phyloP scores from a whole-genome alignment of 2,329 filamentous ascomycete genomes.

The Xylaria sp. region DNA sequence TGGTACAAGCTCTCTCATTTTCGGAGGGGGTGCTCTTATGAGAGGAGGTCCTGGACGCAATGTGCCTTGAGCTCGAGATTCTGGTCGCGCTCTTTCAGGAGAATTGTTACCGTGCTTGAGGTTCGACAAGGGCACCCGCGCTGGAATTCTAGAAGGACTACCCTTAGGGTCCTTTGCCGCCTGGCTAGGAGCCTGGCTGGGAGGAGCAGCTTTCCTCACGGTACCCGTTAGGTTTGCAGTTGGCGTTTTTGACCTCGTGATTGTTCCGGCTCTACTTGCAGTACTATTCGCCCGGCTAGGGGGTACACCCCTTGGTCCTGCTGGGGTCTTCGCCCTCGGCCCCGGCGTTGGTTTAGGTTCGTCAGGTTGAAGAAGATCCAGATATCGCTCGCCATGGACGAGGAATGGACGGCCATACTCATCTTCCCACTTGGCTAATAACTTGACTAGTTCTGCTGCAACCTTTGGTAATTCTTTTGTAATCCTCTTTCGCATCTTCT shows the following conservation, averaged over 20 bases:
- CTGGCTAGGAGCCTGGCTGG: slow-evolving; percentile 45
- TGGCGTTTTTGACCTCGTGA: slow-evolving; percentile 65
- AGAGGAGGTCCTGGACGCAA: slow-evolving; percentile 65
- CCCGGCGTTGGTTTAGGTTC: slow-evolving; percentile 69
- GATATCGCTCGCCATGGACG: slow-evolving; percentile 89
- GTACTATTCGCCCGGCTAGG: slow-evolving; percentile 53
- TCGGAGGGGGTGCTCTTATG: slow-evolving; percentile 79
- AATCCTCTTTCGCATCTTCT: slow-evolving; percentile 98
- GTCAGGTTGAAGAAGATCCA: slow-evolving; percentile 80
- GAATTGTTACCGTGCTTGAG: slow-evolving; percentile 80
- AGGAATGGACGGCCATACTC: slow-evolving; percentile 94
- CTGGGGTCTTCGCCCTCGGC: slow-evolving; percentile 79
- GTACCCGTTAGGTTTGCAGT: slow-evolving; percentile 53
- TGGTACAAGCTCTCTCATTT: slow-evolving; percentile 82
- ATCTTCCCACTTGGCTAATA: slow-evolving; percentile 89
- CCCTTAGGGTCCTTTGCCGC: slow-evolving; percentile 50
- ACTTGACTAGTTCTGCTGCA: slow-evolving; percentile 81
- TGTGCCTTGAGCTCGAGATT: slow-evolving; percentile 57
- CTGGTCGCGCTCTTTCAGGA: slow-evolving; percentile 72
- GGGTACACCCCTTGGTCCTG: slow-evolving; percentile 56
- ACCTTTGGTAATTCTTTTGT: slow-evolving; percentile 95
- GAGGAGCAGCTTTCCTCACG: slow-evolving; percentile 48
- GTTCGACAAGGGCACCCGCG: slow-evolving; percentile 74
- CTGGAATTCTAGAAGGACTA: slow-evolving; percentile 76
- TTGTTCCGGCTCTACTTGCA: slow-evolving; percentile 49